phyloP scores from a whole-genome alignment of 345 rosid species.

The Populus davidiana region DNA sequence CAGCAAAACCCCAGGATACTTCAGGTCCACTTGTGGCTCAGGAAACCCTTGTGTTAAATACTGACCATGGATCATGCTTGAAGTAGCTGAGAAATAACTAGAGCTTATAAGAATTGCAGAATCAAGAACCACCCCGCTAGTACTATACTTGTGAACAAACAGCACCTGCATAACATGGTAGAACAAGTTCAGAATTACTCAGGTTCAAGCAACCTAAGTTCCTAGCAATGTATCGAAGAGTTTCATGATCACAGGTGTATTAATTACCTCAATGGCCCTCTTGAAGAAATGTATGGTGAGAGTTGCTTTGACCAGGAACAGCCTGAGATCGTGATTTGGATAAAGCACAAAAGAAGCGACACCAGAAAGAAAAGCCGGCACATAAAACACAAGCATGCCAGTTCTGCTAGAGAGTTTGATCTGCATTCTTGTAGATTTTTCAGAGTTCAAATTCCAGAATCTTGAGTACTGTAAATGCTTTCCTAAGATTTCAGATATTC shows the following conservation, averaged over 20 bases:
- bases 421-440: neutral
- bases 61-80: slow-evolving; percentile 12
- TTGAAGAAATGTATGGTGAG: slow-evolving; percentile 2
- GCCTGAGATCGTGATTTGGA: neutral
- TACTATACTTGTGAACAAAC: slow-evolving; percentile 26
- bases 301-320: neutral
- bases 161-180: slow-evolving; percentile 12
- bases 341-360: neutral
- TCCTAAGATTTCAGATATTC: neutral
- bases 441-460: neutral
- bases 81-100: slow-evolving; percentile 15
- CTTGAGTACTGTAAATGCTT: slow-evolving; percentile 5
- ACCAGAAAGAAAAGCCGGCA: neutral
- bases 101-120: slow-evolving; percentile 7
- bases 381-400: slow-evolving; percentile 1
- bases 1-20: slow-evolving; percentile 35
- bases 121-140: slow-evolving; percentile 13
- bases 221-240: neutral
- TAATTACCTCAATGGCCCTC: neutral
- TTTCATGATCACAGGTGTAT: neutral
- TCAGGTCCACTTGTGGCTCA: slow-evolving; percentile 30
- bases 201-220: neutral
- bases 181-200: neutral
- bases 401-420: slow-evolving; percentile 2
- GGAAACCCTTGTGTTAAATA: slow-evolving; percentile 15